Conservation (phyloP, 345 rosid species). For the Moricandia moricandioides region DNA sequence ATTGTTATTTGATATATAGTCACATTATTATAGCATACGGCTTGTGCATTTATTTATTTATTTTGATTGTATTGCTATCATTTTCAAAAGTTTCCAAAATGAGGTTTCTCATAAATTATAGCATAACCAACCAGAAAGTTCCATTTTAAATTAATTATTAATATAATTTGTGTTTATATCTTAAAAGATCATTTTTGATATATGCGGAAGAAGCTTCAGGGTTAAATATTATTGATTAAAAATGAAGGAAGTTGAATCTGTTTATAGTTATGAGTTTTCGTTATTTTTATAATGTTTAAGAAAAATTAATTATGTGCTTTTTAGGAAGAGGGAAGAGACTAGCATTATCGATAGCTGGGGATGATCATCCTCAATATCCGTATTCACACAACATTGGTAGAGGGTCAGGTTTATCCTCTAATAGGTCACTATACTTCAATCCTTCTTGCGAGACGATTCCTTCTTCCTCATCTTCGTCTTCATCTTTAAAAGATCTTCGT, state of each 20-base stretch:
- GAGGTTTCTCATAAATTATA: background rate
- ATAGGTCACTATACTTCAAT: constrained; percentile 14
- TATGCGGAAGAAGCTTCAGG: background rate
- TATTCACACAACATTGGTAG: constrained; percentile 23
- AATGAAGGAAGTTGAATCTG: no score
- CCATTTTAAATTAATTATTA: background rate
- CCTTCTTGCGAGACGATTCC: constrained; percentile 38
- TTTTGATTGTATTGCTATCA: no score
- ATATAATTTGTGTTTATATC: no score
- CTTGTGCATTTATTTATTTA: background rate
- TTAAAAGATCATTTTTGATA: background rate
- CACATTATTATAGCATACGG: constrained; percentile 17
- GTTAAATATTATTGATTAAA: background rate
- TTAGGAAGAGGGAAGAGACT: constrained; percentile 68
- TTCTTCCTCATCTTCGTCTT: constrained; percentile 36
- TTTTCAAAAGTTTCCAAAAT: background rate
- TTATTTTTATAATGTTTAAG: background rate
- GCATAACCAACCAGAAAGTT: background rate
- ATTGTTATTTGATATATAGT: constrained; percentile 18
- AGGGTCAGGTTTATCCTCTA: constrained; percentile 30
- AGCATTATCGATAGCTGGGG: constrained; percentile 47
- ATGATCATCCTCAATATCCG: constrained; percentile 31
- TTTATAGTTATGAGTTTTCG: background rate
- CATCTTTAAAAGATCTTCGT: constrained; percentile 60
- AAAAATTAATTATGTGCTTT: background rate